Evolutionary conservation across 2,329 filamentous ascomycete genomes (phyloP), one percentile per base, ranked within the genome.

Genomic region (Ceratocystis alfenasii): DNA sequence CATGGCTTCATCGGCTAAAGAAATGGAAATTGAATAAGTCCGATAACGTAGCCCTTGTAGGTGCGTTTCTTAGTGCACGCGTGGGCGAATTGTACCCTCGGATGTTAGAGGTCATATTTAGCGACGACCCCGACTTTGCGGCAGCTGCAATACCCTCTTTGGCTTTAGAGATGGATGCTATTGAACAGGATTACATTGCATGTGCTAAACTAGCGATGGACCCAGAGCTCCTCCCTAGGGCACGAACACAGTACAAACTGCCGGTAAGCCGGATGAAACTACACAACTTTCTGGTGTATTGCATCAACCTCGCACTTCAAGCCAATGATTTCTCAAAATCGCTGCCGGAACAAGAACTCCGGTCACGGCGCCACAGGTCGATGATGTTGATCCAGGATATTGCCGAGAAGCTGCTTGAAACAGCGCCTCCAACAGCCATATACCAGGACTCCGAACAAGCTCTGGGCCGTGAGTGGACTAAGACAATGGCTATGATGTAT

Each of bases 401-500:
- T 33, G 48, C 66, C 1, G 66, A 67, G 25, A 10, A 41, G 2
- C 62, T 67, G 5, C 53, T 67, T 10, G 63, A 50, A 10, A 67
- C 63, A 8, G 63, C 63, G 15, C 66, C 66, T 12, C 66, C 66
- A 36, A 44, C 41, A 1, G 28, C 46, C 1, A 20, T 65, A 3
- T 53, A 36, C 12, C 48, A 30, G 22, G 17, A 25, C 1, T 22
- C 17, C 10, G 30, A 41, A 5, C 48, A 12, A 4, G 44, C n/a
- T 4, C 2, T 50, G 4, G 64, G 63, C n/a, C 17, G n/a, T 6
- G 48, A 61, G 5, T 67, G 63, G 66, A 59, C 45, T n/a, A 67
- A 65, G 53, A 67, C 53, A 36, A 65, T 67, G 63, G 66, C 63
- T 1, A 67, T 67, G 66, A 63, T 67, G 41, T 67, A 67, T 33